These are phyloP conservation scores for Astragalus membranaceus DNA, from an alignment of 306 rosid species.

Conservation along the genomic window DNA sequence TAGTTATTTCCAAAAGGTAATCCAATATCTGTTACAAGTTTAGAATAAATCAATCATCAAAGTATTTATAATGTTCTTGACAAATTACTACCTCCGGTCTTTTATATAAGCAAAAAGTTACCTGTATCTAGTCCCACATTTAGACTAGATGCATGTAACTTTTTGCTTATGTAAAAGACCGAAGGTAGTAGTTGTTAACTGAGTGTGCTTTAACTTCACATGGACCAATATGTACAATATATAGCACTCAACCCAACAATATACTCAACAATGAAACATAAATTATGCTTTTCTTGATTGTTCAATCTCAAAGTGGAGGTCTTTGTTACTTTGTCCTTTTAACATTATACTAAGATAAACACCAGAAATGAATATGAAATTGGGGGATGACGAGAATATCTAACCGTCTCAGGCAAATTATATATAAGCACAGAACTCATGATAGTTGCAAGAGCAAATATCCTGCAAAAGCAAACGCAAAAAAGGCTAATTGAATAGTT, in stretches of 20 bases:
- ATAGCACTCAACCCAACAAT: neutral
- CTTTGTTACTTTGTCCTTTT: slow-evolving; percentile 1
- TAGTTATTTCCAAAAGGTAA: neutral
- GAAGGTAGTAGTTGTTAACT: no score
- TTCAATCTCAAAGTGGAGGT: neutral
- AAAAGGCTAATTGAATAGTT: slow-evolving; percentile 1
- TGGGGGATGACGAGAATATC: slow-evolving; percentile 8
- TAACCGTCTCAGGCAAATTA: slow-evolving; percentile 93
- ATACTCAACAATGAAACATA: neutral
- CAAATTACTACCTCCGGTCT: no score
- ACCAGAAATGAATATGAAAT: slow-evolving; percentile 6
- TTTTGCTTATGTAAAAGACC: no score
- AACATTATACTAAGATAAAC: slow-evolving; percentile 18
- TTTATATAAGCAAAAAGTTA: no score
- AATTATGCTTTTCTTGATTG: neutral
- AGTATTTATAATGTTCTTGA: no score
- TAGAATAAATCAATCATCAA: neutral
- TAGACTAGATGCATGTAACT: no score
- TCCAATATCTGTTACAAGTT: neutral
- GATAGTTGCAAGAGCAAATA: slow-evolving; percentile 91
- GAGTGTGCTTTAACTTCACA: neutral
- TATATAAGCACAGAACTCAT: slow-evolving; percentile 92
- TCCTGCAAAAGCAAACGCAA: slow-evolving; percentile 47
- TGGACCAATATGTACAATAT: neutral
- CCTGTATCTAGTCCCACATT: no score